Percentiles rank a stretch among this genome's conserved stretches.
These are phyloP conservation scores for Coniochaeta hoffmannii DNA, from an alignment of 2,329 filamentous ascomycete genomes.

Conservation along the genomic window DNA sequence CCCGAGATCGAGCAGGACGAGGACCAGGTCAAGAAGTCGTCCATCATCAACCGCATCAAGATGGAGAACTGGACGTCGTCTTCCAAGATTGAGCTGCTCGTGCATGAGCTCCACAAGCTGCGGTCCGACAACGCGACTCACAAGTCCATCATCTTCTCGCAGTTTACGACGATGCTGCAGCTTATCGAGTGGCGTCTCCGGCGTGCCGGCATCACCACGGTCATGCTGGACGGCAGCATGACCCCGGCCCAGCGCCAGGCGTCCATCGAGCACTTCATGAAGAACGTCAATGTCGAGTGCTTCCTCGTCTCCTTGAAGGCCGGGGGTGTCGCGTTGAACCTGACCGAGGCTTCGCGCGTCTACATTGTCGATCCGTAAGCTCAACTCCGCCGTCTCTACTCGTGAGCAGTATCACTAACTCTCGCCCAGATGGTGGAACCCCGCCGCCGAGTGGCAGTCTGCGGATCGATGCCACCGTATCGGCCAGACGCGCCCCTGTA, in stretches of 20 bases:
- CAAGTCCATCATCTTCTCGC: constrained; percentile 96
- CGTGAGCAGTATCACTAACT: constrained; percentile 12
- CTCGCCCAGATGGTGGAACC: constrained; percentile 85
- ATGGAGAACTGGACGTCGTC: constrained; percentile 99
- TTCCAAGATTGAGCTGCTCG: constrained; percentile 93
- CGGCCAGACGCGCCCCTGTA: constrained; percentile 87
- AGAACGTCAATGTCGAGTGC: constrained; percentile 84
- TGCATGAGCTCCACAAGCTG: constrained; percentile 88
- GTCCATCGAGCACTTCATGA: constrained; percentile 96
- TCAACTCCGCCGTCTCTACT: background rate
- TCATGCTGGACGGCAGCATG: constrained; percentile 98
- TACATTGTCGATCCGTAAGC: constrained; percentile 95
- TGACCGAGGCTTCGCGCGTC: constrained; percentile 89
- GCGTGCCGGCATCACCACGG: constrained; percentile 93
- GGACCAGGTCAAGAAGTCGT: constrained; percentile 80
- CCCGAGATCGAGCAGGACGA: constrained; percentile 93
- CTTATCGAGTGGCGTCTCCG: constrained; percentile 94
- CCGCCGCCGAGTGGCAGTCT: constrained; percentile 98
- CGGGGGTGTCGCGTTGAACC: constrained; percentile 87
- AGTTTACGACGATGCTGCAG: constrained; percentile 96
- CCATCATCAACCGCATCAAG: constrained; percentile 96
- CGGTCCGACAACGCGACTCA: constrained; percentile 87
- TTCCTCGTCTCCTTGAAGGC: constrained; percentile 96
- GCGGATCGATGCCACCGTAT: constrained; percentile 93
- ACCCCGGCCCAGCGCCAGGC: constrained; percentile 87